Conservation (phyloP, 208 protist species). For the Trypanosoma rangeli region DNA sequence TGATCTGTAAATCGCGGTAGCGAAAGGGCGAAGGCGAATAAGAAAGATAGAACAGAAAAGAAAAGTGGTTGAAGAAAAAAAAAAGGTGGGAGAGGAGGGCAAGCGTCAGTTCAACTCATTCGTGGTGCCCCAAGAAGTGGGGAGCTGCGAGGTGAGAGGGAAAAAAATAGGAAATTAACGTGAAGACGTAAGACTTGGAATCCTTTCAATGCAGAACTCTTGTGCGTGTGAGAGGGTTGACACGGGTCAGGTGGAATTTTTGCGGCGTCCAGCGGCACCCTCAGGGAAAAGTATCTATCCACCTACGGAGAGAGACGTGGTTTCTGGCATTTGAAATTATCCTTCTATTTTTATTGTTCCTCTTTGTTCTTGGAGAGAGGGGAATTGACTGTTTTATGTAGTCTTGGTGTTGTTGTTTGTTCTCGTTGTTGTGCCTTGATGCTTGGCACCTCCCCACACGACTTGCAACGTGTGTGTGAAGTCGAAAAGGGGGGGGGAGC, state of each 20-base stretch:
- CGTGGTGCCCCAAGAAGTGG: too few relatives aligned
- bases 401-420: not conserved
- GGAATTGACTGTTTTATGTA: not conserved
- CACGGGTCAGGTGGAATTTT: not conserved
- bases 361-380: too few relatives aligned
- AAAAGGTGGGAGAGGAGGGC: too few relatives aligned
- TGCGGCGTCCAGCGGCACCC: not conserved
- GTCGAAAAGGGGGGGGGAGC: too few relatives aligned
- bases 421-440: not conserved
- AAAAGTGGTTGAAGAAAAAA: too few relatives aligned
- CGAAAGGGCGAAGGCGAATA: not conserved
- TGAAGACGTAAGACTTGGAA: not conserved
- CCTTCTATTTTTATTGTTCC: too few relatives aligned
- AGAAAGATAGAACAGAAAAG: not conserved
- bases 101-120: too few relatives aligned
- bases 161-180: not conserved
- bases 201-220: not conserved
- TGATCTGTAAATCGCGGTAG: not conserved
- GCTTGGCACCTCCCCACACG: too few relatives aligned
- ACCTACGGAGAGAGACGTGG: not conserved
- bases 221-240: not conserved
- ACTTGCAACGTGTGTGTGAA: too few relatives aligned
- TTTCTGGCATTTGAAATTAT: too few relatives aligned
- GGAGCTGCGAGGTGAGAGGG: too few relatives aligned
- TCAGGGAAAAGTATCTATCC: not conserved